Evolutionary conservation across 306 rosid genomes (phyloP).

Genomic region (Ochetophila trinervis): DNA sequence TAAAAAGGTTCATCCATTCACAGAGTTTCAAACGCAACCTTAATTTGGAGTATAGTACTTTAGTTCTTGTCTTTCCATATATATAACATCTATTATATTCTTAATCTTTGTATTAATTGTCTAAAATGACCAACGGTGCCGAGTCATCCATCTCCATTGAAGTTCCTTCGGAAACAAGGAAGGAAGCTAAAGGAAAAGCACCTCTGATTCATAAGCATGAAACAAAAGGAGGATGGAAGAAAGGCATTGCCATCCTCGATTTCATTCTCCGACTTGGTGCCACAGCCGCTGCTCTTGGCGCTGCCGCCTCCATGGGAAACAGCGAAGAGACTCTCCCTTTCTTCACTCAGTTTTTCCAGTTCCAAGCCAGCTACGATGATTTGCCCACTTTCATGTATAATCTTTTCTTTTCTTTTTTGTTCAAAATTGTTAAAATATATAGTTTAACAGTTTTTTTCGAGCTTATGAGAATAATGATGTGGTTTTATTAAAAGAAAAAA

Average conservation of each 20-base stretch:
- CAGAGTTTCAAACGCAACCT: conserved; percentile 4
- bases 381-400: conserved; percentile 54
- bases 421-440: too few species aligned
- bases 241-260: conserved; percentile 55
- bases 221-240: conserved; percentile 48
- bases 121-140: conserved; percentile 35
- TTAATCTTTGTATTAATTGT: background rate
- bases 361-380: conserved; percentile 58
- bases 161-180: conserved; percentile 36
- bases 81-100: conserved; percentile 6
- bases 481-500: background rate
- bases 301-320: conserved; percentile 48
- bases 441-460: too few species aligned
- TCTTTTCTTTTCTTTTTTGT: background rate
- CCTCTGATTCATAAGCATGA: conserved; percentile 17
- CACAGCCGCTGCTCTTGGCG: conserved; percentile 41
- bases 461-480: too few species aligned
- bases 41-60: background rate
- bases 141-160: conserved; percentile 33
- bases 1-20: background rate
- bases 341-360: conserved; percentile 73
- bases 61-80: background rate
- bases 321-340: conserved; percentile 56
- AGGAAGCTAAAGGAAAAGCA: conserved; percentile 38
- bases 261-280: conserved; percentile 61